Conservation (phyloP, 1,284 basidiomycete genomes). For the Moesziomyces globuligerus region DNA sequence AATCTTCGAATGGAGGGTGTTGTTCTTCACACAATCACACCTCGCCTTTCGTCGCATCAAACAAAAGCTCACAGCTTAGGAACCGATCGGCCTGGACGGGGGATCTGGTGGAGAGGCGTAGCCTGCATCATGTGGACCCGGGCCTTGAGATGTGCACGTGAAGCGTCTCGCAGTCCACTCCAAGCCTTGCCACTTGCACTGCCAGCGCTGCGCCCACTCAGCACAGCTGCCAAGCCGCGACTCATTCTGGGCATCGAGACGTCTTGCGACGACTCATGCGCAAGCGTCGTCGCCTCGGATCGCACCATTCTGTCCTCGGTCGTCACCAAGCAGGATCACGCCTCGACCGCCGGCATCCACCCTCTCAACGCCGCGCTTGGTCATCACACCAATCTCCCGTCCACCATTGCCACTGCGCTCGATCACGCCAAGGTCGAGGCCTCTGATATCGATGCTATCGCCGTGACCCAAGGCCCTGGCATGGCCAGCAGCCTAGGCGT, state of each 20-base stretch:
- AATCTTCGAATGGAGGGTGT: too few relatives aligned
- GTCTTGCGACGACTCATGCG: constrained; percentile 66
- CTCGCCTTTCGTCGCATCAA: too few relatives aligned
- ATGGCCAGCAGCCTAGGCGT: constrained; percentile 60
- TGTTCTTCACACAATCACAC: too few relatives aligned
- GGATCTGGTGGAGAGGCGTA: too few relatives aligned
- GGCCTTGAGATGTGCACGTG: too few relatives aligned
- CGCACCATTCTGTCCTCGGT: constrained; percentile 54
- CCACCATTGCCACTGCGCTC: constrained; percentile 50
- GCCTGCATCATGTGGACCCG: too few relatives aligned
- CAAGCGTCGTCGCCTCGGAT: constrained; percentile 52
- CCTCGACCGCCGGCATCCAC: constrained; percentile 57
- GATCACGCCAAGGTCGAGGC: constrained; percentile 18
- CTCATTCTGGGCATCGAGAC: constrained; percentile 63
- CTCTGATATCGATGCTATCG: constrained; percentile 59
- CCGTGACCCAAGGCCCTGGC: constrained; percentile 64
- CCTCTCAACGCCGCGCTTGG: constrained; percentile 55
- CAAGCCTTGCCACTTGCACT: too few relatives aligned
- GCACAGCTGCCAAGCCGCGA: constrained; percentile 2
- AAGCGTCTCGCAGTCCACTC: too few relatives aligned
- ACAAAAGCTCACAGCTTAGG: too few relatives aligned
- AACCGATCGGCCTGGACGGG: too few relatives aligned
- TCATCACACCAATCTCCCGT: constrained; percentile 55
- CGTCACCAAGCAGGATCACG: constrained; percentile 61
- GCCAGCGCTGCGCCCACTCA: neutral